Evolutionary conservation across 2,329 filamentous ascomycete species (phyloP).

Genomic region (Metarhizium brunneum): DNA sequence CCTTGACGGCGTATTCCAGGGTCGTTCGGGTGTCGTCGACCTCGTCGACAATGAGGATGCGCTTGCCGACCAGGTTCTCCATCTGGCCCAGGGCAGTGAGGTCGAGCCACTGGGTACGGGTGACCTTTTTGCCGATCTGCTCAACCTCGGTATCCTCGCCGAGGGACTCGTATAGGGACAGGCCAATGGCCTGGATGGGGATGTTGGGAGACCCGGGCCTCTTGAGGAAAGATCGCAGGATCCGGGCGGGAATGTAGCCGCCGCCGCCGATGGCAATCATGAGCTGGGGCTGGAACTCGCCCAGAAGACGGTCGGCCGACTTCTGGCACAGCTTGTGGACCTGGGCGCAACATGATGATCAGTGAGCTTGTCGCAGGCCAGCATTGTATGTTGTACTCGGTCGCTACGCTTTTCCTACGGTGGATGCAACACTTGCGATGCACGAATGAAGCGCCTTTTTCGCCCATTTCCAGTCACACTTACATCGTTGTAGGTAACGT

Average conservation of each 20-base stretch:
- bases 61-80: constrained; percentile 83
- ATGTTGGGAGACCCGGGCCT: constrained; percentile 81
- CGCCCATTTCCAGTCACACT: constrained; percentile 20
- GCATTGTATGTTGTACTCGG: background rate
- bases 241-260: constrained; percentile 93
- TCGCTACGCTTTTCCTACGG: background rate
- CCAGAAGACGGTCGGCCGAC: constrained; percentile 70
- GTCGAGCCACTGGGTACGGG: constrained; percentile 96
- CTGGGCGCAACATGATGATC: constrained; percentile 33
- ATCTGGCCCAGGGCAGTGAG: constrained; percentile 73
- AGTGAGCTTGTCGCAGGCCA: background rate
- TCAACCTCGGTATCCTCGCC: constrained; percentile 49
- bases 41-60: constrained; percentile 87
- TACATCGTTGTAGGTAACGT: constrained; percentile 89
- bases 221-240: constrained; percentile 96
- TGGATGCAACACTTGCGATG: background rate
- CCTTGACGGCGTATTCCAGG: constrained; percentile 84
- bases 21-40: constrained; percentile 94
- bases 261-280: constrained; percentile 98
- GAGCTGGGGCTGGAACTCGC: constrained; percentile 82
- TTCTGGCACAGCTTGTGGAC: constrained; percentile 96
- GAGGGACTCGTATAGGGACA: constrained; percentile 91
- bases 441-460: background rate
- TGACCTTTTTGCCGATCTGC: constrained; percentile 83
- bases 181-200: constrained; percentile 96